Base-by-base conservation (phyloP, 2,329 filamentous ascomycete species). In the Hortaea werneckii region DNA sequence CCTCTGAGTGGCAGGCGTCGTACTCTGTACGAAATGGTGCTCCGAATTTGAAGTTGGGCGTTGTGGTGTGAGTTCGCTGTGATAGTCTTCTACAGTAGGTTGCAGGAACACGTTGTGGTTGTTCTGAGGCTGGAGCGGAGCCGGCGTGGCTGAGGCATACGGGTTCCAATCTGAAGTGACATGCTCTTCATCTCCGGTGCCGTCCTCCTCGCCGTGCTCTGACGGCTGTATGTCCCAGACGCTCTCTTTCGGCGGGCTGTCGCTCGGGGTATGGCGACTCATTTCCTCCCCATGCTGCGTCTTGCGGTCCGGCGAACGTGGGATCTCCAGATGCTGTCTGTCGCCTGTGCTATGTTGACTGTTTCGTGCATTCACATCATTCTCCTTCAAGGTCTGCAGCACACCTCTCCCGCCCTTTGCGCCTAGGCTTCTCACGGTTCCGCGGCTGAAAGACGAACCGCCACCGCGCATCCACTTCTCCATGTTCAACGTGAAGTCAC, bases 401-500 rank as follows among this genome's bases (percentile, higher is more conserved):
- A 13, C 28, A 30, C 35, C 37, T n/a, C 42, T 47, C 13, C 40
- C 42, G n/a, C 50, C 43, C 32, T n/a, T 35, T 9, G 9, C 32
- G 32, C 32, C 32, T 20, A 20, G 20, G 20, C 20, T 20, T 28
- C 41, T 47, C 13, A 50, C 32, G 2, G 54, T 53, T 29, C 52
- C 49, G 26, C 50, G 55, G 30, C 42, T 42, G 30, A 49, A n/a
- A 20, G 20, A 20, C 26, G 46, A 51, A 8, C 52, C 56, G 12
- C 48, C 44, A 13, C 58, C 57, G 27, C 47, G 46, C 54, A 64
- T 62, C 56, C 57, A 65, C 44, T 56, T 52, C 28, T 56, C 58
- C 55, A 65, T 58, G 52, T 65, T 62, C 35, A 60, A 50, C 6
- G 63, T 65, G 39, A 65, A 65, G 51, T 65, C 62, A 47, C 57